A percentile compares a stretch with the other conserved stretches of the same genome.
Conservation (phyloP, 371 early-diverging fungal species). For the Umbelopsis sp. region DNA sequence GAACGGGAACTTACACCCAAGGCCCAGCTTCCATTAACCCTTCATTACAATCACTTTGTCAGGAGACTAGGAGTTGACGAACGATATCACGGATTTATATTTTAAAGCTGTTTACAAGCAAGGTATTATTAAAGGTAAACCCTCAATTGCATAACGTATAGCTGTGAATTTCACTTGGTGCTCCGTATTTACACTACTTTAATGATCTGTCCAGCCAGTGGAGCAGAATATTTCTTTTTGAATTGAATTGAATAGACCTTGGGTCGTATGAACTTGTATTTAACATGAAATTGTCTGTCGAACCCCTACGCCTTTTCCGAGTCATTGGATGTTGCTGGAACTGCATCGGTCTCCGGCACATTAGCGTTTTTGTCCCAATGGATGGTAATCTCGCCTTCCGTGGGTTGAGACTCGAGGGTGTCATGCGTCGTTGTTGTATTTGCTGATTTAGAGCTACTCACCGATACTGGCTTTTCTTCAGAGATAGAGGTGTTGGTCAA, state of each 20-base stretch:
- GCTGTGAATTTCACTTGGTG: background rate
- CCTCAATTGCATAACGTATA: too few species aligned
- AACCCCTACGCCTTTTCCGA: background rate
- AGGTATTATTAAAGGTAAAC: too few species aligned
- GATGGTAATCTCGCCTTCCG: background rate
- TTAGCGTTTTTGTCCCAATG: background rate
- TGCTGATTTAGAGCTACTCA: background rate
- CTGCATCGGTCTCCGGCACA: background rate
- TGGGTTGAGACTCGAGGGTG: background rate
- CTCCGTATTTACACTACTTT: background rate
- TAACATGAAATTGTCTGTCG: background rate
- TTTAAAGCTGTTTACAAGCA: too few species aligned
- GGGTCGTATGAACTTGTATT: too few species aligned
- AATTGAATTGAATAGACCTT: background rate
- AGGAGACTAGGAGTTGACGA: background rate
- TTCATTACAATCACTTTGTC: background rate
- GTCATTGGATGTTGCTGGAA: background rate
- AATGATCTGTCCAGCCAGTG: conserved; percentile 6
- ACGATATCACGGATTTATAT: background rate
- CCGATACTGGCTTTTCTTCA: background rate
- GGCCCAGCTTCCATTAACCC: background rate
- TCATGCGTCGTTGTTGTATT: background rate
- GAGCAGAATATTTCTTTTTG: background rate
- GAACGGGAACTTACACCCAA: background rate
- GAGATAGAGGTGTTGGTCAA: background rate